Evolutionary conservation across 2,329 filamentous ascomycete species (phyloP).

Genomic region (Helminthosporium solani): DNA sequence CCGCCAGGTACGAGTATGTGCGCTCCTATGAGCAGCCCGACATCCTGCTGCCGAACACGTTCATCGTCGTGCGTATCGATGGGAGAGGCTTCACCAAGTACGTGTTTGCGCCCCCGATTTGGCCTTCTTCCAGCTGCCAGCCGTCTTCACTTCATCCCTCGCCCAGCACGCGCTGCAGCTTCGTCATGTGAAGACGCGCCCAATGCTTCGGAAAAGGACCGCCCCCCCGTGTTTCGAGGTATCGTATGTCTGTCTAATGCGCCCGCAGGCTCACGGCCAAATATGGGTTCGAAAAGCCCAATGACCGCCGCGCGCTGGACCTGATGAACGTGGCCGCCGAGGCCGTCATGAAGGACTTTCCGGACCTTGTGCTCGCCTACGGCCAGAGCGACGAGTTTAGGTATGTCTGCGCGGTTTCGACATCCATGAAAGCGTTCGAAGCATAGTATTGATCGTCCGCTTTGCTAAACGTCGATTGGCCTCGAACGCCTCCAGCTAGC

Average conservation of each 20-base stretch:
- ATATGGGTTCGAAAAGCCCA: slow-evolving; percentile 88
- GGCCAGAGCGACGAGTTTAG: slow-evolving; percentile 94
- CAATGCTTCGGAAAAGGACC: slow-evolving; percentile 1
- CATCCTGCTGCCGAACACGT: slow-evolving; percentile 81
- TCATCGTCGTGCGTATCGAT: slow-evolving; percentile 93
- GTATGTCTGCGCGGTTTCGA: too few relatives aligned
- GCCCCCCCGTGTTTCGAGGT: slow-evolving; percentile 4
- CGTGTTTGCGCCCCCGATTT: slow-evolving; percentile 4
- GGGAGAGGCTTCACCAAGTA: slow-evolving; percentile 94
- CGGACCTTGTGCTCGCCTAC: slow-evolving; percentile 85
- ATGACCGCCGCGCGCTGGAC: slow-evolving; percentile 81
- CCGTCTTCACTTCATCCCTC: slow-evolving; percentile 1
- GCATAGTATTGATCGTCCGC: slow-evolving; percentile 15
- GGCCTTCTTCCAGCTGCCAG: slow-evolving; percentile 5
- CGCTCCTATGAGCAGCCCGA: slow-evolving; percentile 84
- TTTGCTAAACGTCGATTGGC: slow-evolving; percentile 9
- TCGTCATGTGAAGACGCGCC: slow-evolving; percentile 9
- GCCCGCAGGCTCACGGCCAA: slow-evolving; percentile 69
- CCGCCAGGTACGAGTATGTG: slow-evolving; percentile 84
- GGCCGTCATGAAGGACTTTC: slow-evolving; percentile 77
- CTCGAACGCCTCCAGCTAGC: slow-evolving; percentile 20
- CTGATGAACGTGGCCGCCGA: slow-evolving; percentile 95
- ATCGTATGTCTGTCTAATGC: slow-evolving; percentile 3
- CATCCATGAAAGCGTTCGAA: slow-evolving; percentile 12
- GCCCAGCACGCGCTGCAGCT: background rate